These are phyloP conservation scores for Eucalyptus rudis DNA, from an alignment of 345 rosid genomes.

Conservation along the genomic window DNA sequence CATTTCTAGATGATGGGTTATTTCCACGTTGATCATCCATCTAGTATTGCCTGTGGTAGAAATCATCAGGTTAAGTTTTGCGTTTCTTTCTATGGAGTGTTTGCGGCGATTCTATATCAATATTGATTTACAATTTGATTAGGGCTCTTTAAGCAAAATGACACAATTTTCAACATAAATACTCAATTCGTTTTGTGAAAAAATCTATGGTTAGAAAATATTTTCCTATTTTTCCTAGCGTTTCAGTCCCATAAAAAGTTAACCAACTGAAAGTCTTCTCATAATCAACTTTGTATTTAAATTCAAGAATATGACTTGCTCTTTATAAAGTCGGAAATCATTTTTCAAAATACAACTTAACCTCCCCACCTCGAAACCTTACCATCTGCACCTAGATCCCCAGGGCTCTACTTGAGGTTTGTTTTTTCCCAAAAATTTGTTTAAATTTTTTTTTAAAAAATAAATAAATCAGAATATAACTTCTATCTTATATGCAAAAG, in stretches of 20 bases:
- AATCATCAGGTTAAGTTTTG: not conserved
- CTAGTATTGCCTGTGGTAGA: not conserved
- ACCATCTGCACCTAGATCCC: not conserved
- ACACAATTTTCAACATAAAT: not conserved
- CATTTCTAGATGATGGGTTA: not conserved
- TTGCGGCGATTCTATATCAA: not conserved
- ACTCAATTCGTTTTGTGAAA: not conserved
- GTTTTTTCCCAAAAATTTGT: not conserved
- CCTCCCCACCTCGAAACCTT: not conserved
- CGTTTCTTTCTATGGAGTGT: not conserved
- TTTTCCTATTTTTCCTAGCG: not conserved
- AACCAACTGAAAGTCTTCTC: not conserved
- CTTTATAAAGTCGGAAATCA: not conserved
- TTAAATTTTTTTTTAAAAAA: not conserved
- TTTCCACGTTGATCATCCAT: no score
- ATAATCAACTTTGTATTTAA: not conserved
- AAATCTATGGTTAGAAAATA: not conserved
- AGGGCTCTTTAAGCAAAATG: not conserved
- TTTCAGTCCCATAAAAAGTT: not conserved
- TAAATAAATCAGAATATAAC: not conserved
- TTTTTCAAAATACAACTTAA: not conserved
- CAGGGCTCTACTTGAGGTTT: not conserved
- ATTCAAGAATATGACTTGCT: not conserved
- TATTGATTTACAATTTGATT: not conserved
- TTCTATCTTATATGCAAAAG: not conserved